Evolutionary conservation across 257 asterid species (phyloP), one percentile per base, ranked within the genome.

Genomic region (Voacanga thouarsii): DNA sequence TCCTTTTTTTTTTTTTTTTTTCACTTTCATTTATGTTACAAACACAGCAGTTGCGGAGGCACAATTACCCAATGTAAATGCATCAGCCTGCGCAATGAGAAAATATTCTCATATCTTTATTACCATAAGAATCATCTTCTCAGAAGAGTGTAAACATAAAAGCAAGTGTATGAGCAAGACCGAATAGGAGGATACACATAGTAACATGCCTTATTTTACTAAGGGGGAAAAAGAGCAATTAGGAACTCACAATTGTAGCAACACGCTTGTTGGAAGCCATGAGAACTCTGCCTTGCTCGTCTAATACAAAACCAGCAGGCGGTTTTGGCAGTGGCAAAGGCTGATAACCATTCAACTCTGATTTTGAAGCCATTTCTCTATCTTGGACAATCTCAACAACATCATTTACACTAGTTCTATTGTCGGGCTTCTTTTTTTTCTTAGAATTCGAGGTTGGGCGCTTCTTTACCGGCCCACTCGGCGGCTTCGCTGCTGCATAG

Each of bases 251-350:
- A 41, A 94, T 90, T 49, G 96, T 87, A 24, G 89, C 92, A 82
- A 90, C 86, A 75, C 97, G 94, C 76, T 88, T 94, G 78, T 87
- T 84, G 55, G 97, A 92, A 81, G 93, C 99, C 96, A 91, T 81
- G 55, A 94, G 87, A 79, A 92, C 97, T 66, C 83, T 89, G 79
- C 97, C 97, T 83, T 92, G 92, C 37, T 89, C 99, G 75, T 92
- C 97, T 80, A 94, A 70, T 64, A 91, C 89, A 72, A 94, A 94
- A n/a, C 99, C 97, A 10, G 99, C 99, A 30, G 99, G 97, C 0
- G 98, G 98, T 16, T 94, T 94, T 23, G 99, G 97, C 79, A 92
- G 84, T 33, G 97, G 92, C 80, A 93, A 84, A 76, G 91, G 82
- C 78, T 78, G 81, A 11, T 77, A 82, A 23, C 68, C 14, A 89